Percentiles rank a stretch among this genome's conserved stretches.
Conservation (phyloP, 805 yeast genomes). For the Cyberlindnera veronae region DNA sequence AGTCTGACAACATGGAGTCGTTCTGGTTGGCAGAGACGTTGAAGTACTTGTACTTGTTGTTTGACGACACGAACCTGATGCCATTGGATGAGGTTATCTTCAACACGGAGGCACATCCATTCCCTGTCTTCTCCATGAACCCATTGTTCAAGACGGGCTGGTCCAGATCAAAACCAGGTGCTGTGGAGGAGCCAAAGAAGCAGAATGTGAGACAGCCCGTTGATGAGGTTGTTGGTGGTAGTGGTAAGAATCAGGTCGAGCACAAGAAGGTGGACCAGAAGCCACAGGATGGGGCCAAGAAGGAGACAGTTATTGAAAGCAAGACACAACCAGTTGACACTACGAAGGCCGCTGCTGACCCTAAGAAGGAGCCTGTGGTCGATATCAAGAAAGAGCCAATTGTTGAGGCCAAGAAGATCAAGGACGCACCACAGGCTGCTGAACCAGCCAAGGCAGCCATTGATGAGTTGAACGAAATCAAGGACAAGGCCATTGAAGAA, state of each 20-base stretch:
- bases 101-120: constrained; percentile 92
- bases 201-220: constrained; percentile 25
- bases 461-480: constrained; percentile 19
- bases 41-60: constrained; percentile 76
- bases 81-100: constrained; percentile 71
- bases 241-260: neutral
- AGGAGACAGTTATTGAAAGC: neutral
- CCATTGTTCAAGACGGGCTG: constrained; percentile 60
- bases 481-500: constrained; percentile 1
- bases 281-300: neutral
- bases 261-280: neutral
- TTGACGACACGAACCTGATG: constrained; percentile 61
- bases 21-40: constrained; percentile 94
- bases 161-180: constrained; percentile 33
- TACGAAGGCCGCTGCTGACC: constrained; percentile 1
- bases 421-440: constrained; percentile 21
- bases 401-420: neutral
- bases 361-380: neutral
- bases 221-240: constrained; percentile 8
- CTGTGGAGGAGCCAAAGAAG: constrained; percentile 13
- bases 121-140: constrained; percentile 64
- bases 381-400: neutral
- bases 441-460: constrained; percentile 26
- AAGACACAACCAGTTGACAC: neutral
- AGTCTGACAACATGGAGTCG: constrained; percentile 77